Base-by-base conservation (phyloP, 352 stramenopile species). In the Phytophthora foliorum region DNA sequence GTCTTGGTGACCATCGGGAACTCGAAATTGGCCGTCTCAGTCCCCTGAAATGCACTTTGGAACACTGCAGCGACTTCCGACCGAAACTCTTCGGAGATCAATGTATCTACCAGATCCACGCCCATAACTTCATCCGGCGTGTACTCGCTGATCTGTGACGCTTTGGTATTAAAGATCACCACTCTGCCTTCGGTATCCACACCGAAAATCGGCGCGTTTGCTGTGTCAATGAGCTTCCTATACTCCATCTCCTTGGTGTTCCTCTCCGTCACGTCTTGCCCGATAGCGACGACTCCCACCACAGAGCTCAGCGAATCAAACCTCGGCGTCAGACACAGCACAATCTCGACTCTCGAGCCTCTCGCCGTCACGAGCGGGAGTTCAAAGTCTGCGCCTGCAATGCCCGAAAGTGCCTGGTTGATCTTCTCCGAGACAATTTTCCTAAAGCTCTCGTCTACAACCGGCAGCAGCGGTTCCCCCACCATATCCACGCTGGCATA, bases 121-220 rank as follows among this genome's bases (percentile, higher is more conserved):
- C 83, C 91, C 75, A 97, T 92, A 3, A 95, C 89, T 71, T 98
- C 92, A 31, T 93, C 73, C 5, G 84, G 81, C 4, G 70, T 68
- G 67, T 93, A 97, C 63, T 94, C 90, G 39, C 82, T 96, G 11
- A 82, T 81, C 52, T 87, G 84, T 6, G 78, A 64, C 3, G 86
- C 90, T 50, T 93, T 95, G 19, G 92, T 67, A 59, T 98, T 98
- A 70, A 92, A 98, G 55, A 89, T 89, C 31, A 88, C 80, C 8
- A 89, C 66, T 11, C 71, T 55, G 4, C 80, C 78, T 44, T 84
- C 38, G 0, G 74, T 82, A 53, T 90, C 82, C 0, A 90, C 72
- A 10, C 90, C 91, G 54, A 97, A 96, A 57, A 97, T 97, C 8
- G 91, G 88, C n/a, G 88, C 86, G 64, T 97, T 97, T 0, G 91